Evolutionary conservation across 352 stramenopile genomes (phyloP), one percentile per base, ranked within the genome.

Genomic region (Phytopythium kandeliae): DNA sequence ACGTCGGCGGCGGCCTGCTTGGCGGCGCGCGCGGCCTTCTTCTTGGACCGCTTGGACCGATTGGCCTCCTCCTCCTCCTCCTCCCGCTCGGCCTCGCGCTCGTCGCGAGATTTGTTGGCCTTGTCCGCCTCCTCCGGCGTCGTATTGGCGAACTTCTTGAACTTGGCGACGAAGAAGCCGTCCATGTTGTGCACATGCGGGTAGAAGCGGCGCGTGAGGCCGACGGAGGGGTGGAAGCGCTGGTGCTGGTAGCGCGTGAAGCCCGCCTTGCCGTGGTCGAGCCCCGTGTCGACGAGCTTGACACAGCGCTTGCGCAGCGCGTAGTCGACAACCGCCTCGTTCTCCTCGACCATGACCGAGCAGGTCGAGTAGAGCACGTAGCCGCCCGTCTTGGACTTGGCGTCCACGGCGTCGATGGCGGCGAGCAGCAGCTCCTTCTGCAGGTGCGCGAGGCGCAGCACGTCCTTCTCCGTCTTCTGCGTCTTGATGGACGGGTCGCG

Each of bases 131-230:
- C 82, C 15, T 94, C 76, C 9, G 85, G 82, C 55, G 80, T 76
- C 61, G 70, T 87, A 57, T 99, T 98, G 42, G 95, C 96, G 41
- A 98, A 92, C 75, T 99, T 99, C 65, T 98, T 96, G 48, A 99
- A 96, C 78, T 99, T 99, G 35, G 95, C 96, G 30, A 99, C 97
- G 74, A 97, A 99, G 74, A 99, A 99, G 35, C 97, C 97, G 74
- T 99, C 97, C 97, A 99, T 99, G 77, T 99, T 99, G 83, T 99
- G 97, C 62, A 96, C 96, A 67, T 99, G 97, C 37, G 97, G 97
- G 77, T 99, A 99, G 67, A 99, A 99, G 49, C 97, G 83, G 31
- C 95, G 69, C 35, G 97, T 98, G 37, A 98, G 74, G 21, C 83
- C 78, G 58, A 99, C 65, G 19, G 90, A 97, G 21, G 96, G 97